These are phyloP conservation scores for Blepharisma japonicum DNA, from an alignment of 73 alveolate species.

Conservation along the genomic window DNA sequence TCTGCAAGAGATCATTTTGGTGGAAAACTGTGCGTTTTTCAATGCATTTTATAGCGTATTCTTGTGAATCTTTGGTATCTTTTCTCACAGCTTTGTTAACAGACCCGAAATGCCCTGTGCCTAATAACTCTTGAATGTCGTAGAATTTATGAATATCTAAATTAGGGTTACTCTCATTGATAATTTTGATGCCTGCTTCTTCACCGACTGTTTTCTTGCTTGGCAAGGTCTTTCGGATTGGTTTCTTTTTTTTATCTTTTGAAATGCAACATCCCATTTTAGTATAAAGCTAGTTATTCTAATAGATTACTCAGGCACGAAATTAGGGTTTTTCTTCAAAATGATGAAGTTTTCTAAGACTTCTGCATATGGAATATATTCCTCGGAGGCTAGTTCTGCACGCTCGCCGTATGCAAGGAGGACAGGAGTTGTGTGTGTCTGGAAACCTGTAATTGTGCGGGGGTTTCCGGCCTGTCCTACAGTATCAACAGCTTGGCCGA, in stretches of 20 bases:
- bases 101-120: neutral
- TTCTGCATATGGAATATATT: constrained; percentile 72
- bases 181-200: no score
- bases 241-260: no score
- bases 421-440: constrained; percentile 94
- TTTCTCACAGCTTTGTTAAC: neutral
- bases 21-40: neutral
- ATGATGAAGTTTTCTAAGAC: constrained; percentile 90
- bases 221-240: no score
- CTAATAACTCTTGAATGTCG: neutral
- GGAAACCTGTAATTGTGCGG: constrained; percentile 94
- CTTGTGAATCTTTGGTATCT: neutral
- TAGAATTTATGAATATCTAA: no score
- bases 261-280: no score
- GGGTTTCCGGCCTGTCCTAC: constrained; percentile 77
- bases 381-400: constrained; percentile 93
- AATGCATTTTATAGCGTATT: neutral
- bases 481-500: constrained; percentile 97
- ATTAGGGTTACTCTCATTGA: no score
- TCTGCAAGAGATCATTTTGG: neutral
- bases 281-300: no score
- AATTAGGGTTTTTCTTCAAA: constrained; percentile 87
- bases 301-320: constrained; percentile 44
- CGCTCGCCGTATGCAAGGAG: constrained; percentile 83
- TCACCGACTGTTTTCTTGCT: no score